These are phyloP conservation scores for Anastatica hierochuntica DNA, from an alignment of 345 rosid species.

Conservation along the genomic window DNA sequence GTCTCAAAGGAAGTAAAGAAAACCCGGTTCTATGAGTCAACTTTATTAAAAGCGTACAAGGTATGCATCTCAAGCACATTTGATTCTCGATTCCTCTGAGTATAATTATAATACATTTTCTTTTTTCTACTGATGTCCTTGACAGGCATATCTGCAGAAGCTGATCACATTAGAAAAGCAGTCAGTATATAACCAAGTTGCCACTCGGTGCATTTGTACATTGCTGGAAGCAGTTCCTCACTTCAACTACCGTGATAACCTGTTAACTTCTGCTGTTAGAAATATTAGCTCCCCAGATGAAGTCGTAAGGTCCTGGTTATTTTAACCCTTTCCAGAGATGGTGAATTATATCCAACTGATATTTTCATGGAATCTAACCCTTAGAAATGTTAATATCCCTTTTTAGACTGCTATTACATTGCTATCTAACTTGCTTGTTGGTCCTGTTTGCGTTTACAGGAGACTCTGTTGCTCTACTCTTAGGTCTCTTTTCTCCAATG, in stretches of 20 bases:
- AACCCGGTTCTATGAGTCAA: constrained; percentile 77
- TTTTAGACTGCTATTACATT: neutral
- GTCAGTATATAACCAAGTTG: constrained; percentile 51
- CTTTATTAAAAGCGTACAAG: constrained; percentile 74
- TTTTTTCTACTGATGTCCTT: constrained; percentile 4
- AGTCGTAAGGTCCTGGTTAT: constrained; percentile 49
- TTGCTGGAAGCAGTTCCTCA: constrained; percentile 86
- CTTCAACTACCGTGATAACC: constrained; percentile 74
- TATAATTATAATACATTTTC: neutral
- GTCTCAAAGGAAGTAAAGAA: constrained; percentile 91
- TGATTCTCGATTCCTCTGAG: neutral
- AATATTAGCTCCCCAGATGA: constrained; percentile 77
- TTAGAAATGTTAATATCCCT: neutral
- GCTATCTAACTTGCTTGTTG: neutral
- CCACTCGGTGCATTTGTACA: constrained; percentile 59
- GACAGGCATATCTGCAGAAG: constrained; percentile 72
- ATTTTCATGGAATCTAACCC: neutral
- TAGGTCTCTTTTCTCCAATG: constrained; percentile 69
- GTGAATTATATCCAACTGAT: neutral
- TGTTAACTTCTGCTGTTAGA: constrained; percentile 56
- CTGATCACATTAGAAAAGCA: constrained; percentile 46
- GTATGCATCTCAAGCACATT: constrained; percentile 25
- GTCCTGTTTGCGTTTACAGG: constrained; percentile 37
- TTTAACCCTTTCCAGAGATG: neutral
- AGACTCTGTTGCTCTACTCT: constrained; percentile 66